Evolutionary conservation across 179 eudicot species (phyloP), one percentile per base, ranked within the genome.

Genomic region (Drosera spatulata): DNA sequence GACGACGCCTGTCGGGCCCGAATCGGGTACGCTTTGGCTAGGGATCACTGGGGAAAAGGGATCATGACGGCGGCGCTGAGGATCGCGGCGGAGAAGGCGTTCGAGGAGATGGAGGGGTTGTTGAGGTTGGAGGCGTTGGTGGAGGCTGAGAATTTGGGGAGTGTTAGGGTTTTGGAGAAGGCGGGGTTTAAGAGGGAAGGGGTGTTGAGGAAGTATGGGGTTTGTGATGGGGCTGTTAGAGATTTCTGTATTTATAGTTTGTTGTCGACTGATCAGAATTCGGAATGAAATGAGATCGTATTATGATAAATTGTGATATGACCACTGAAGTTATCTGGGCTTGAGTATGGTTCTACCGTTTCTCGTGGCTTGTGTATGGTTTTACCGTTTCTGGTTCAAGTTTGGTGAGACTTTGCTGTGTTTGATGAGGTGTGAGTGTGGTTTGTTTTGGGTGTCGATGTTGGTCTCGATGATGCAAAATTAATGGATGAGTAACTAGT

Each of bases 101-200:
- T 75, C 43, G 7, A 44, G 13, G 75, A 76, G 7, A 68, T 73
- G 2, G 73, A 76, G 7, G 53, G 58, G 33, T 7, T 81, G 13
- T 61, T 39, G 10, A 81, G 77, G 71, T 12, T 82, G 12, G 72
- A 82, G 39, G 86, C 72, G 55, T 59, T 50, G 33, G 78, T 51
- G n/a, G 69, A 56, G 39, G 70, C 62, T 5, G 80, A 67, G 53
- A 82, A 79, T 39, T 56, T 41, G 39, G 73, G 53, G 6, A 79
- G 81, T 1, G 81, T 76, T 15, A 76, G 78, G 71, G 84, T 82
- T n/a, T 47, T 82, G 68, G 84, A 76, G 58, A 82, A 74, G 47
- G 76, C 58, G 14, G 86, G 86, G 47, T 79, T 79, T 41, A 7
- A 45, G 3, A 79, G 54, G 45, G 81, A 79, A 44, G 82, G 82